Percentiles rank a stretch among this genome's conserved stretches.
These are phyloP conservation scores for Gossypium arboreum DNA, from an alignment of 345 rosid species.

Conservation along the genomic window DNA sequence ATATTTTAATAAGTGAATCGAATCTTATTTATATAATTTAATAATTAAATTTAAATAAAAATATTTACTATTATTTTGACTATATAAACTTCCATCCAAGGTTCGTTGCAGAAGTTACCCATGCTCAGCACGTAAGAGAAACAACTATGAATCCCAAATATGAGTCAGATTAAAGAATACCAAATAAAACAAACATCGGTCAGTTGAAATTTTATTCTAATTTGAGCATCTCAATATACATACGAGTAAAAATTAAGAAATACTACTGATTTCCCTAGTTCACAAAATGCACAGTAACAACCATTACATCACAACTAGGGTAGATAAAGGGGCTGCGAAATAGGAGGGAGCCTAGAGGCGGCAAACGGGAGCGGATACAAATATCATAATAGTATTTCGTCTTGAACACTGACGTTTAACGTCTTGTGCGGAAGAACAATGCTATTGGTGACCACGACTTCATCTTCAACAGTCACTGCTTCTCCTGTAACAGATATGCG, in stretches of 20 bases:
- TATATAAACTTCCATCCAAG: too few relatives aligned
- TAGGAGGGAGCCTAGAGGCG: not conserved
- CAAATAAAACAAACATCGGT: not conserved
- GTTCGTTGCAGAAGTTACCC: too few relatives aligned
- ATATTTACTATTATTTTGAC: too few relatives aligned
- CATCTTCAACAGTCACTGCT: slow-evolving; percentile 87
- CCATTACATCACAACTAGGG: not conserved
- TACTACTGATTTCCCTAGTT: not conserved
- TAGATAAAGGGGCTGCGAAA: not conserved
- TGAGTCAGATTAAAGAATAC: too few relatives aligned
- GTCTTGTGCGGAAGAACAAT: slow-evolving; percentile 91
- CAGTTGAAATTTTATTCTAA: not conserved
- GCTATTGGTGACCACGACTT: slow-evolving; percentile 78
- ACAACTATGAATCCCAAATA: too few relatives aligned
- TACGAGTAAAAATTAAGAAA: not conserved
- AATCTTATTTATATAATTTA: too few relatives aligned
- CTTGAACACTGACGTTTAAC: slow-evolving; percentile 72
- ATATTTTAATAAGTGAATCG: too few relatives aligned
- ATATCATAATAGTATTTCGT: slow-evolving; percentile 66
- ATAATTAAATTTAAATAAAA: too few relatives aligned
- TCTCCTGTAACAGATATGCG: slow-evolving; percentile 49
- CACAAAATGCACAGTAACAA: not conserved
- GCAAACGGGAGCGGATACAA: not conserved
- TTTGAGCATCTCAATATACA: not conserved
- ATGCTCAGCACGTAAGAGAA: too few relatives aligned